Base-by-base conservation (phyloP, 2,329 filamentous ascomycete genomes). In the Whalleya microplaca region DNA sequence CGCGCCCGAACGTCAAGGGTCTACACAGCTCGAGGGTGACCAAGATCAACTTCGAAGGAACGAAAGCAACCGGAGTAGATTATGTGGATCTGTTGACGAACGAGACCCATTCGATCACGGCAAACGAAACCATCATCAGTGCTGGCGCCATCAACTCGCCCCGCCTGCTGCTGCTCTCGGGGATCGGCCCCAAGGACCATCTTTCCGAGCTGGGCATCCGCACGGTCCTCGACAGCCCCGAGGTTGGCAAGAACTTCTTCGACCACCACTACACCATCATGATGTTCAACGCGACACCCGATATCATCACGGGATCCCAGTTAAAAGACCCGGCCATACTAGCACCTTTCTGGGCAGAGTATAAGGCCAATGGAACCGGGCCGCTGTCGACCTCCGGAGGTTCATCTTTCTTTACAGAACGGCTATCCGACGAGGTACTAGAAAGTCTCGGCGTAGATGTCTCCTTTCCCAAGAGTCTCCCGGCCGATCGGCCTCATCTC, bases 21-120 rank as follows among this genome's bases (percentile, higher is more conserved):
- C n/a, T 53, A 3, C 56, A 56, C 21, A 63, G 67, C 23, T 62
- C 69, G 4, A 63, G 75, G 19, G 74, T 68, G 3, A 71, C 69
- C 0, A 73, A 71, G 53, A 60, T 76, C 40, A 65, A 69, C 48
- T 75, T 76, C 56, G 54, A 56, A 8, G 51, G 51, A 5, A 71
- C 71, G 1, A 69, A 62, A 50, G 75, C 74, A 6, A 58, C 68
- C 16, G 72, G 72, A 0, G 68, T 77, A 1, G 69, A 73, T 20
- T 76, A 70, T 45, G 55, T 74, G 12, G 42, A 55, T 14, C 29
- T 53, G 18, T 56, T 44, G 64, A 70, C 12, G 55, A 70, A 56
- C 64, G 61, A 45, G 44, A 72, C 19, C 4, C 12, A 32, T 71
- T 73, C 61, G 58, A 61, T 50, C 65, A 71, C 16, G 64, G 71